Conservation (phyloP, 306 rosid genomes). For the Acmispon strigosus region DNA sequence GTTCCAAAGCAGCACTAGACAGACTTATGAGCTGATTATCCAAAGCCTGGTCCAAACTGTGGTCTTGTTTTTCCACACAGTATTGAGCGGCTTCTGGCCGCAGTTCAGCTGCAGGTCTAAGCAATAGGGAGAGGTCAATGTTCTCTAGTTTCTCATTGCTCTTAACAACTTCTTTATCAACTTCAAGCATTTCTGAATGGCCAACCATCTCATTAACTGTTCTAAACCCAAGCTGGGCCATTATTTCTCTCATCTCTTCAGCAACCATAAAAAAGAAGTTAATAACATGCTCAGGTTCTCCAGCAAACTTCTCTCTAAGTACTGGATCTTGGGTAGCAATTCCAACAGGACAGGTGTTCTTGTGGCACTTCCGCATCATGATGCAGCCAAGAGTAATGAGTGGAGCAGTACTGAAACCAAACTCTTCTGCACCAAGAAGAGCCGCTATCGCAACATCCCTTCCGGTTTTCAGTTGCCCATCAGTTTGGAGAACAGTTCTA, state of each 20-base stretch:
- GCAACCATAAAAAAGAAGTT: conserved; percentile 98
- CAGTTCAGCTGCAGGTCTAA: conserved; percentile 90
- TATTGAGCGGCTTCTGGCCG: conserved; percentile 93
- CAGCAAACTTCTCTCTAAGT: conserved; percentile 95
- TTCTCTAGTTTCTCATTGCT: conserved; percentile 80
- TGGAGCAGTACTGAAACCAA: conserved; percentile 98
- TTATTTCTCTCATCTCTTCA: conserved; percentile 90
- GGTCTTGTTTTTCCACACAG: conserved; percentile 94
- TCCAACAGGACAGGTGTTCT: conserved; percentile 97
- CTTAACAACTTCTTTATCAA: conserved; percentile 74
- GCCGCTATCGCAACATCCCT: conserved; percentile 98
- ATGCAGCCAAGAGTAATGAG: conserved; percentile 97
- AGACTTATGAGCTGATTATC: conserved; percentile 71
- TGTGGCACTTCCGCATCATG: conserved; percentile 99
- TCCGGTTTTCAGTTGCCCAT: conserved; percentile 98
- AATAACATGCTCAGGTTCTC: conserved; percentile 97
- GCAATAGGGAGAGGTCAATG: conserved; percentile 77
- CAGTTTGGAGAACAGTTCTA: conserved; percentile 92
- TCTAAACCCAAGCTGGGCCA: conserved; percentile 82
- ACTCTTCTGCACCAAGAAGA: conserved; percentile 99
- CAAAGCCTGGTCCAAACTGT: conserved; percentile 85
- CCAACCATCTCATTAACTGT: conserved; percentile 92
- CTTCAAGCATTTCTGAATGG: conserved; percentile 92
- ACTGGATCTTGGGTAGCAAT: conserved; percentile 99
- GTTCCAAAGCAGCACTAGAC: conserved; percentile 75